Evolutionary conservation across 768 basidiomycete species (phyloP), one percentile per base, ranked within the genome.

Genomic region (Hericium coralloides): DNA sequence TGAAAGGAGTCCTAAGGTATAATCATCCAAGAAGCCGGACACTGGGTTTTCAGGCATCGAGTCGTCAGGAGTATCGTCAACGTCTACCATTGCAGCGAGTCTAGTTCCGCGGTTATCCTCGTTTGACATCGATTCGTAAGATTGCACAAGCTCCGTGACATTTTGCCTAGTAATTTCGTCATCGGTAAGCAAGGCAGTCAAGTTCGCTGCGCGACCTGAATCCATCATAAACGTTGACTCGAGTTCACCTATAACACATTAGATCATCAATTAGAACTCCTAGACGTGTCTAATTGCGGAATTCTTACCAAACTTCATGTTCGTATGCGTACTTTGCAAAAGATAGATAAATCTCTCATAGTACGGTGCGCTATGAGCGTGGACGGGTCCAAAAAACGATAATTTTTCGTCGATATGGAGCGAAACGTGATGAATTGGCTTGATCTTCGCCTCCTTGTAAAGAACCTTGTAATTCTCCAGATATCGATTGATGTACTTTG

Each of bases 351-450:
- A 20, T 14, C 41, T 17, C 15, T 43, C 41, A 15, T 43, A 43
- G 41, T 43, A 43, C 2, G 17, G 17, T 43, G 17, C 41, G 14
- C 20, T 43, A 17, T 43, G 17, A 8, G 41, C 41, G 15, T 7
- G 12, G 41, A 20, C 17, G 15, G 73, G 71, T 0, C 73, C 71
- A 50, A 67, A 72, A 1, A 57, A 41, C 2, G 59, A 49, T 7
- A 72, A 49, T 38, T 61, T 61, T 15, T 66, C 51, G 0, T 58
- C 61, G 12, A 70, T 60, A 60, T 74, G 72, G 7, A 70, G 59
- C 2, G 68, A 64, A 10, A 63, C 51, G 54, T 74, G 73, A 18
- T 70, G 66, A 31, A 59, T 65, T 0, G 71, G 72, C 9, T 52
- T 58, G 6, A 72, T 55, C 2, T 45, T 51, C 14, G 60, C 53